A percentile compares a stretch with the other conserved stretches of the same genome.
phyloP scores from a whole-genome alignment of 345 rosid species.

The Eucalyptus erythrocorys region DNA sequence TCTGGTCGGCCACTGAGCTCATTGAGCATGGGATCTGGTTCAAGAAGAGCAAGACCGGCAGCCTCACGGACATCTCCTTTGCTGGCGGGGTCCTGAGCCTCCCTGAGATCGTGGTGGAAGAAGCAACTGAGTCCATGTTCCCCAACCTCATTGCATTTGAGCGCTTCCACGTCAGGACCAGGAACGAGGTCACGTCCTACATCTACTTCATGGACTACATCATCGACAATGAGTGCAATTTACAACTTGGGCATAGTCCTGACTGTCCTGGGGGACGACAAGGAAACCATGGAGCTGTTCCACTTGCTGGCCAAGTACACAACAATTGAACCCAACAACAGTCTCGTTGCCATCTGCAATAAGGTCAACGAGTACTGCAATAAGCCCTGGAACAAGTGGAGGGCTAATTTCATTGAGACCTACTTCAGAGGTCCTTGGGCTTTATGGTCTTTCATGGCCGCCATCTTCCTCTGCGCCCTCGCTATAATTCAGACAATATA shows the following conservation, averaged over 20 bases:
- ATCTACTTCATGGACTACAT: slow-evolving; percentile 34
- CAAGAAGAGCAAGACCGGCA: slow-evolving; percentile 7
- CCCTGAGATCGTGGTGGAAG: slow-evolving; percentile 12
- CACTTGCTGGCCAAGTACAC: slow-evolving; percentile 4
- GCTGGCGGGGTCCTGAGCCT: slow-evolving; percentile 15
- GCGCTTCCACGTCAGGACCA: slow-evolving; percentile 5
- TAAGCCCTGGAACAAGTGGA: slow-evolving; percentile 30
- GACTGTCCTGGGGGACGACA: slow-evolving; percentile 29
- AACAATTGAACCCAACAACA: slow-evolving; percentile 9
- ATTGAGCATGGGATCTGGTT: slow-evolving; percentile 24
- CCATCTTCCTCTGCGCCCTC: slow-evolving; percentile 25
- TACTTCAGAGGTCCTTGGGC: slow-evolving; percentile 42
- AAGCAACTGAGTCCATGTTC: slow-evolving; percentile 8
- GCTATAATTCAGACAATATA: slow-evolving; percentile 13
- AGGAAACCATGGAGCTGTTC: slow-evolving; percentile 31
- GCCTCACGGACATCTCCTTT: slow-evolving; percentile 33
- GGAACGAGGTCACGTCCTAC: not conserved
- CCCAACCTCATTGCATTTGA: slow-evolving; percentile 12
- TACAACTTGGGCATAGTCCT: slow-evolving; percentile 20
- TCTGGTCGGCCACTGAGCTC: slow-evolving; percentile 32
- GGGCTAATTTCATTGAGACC: slow-evolving; percentile 26
- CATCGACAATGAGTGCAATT: slow-evolving; percentile 22
- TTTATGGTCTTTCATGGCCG: slow-evolving; percentile 17
- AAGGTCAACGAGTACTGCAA: slow-evolving; percentile 18
- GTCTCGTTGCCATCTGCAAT: slow-evolving; percentile 4